Conservation (phyloP, 2,329 filamentous ascomycete genomes). For the Botrytis tulipae region DNA sequence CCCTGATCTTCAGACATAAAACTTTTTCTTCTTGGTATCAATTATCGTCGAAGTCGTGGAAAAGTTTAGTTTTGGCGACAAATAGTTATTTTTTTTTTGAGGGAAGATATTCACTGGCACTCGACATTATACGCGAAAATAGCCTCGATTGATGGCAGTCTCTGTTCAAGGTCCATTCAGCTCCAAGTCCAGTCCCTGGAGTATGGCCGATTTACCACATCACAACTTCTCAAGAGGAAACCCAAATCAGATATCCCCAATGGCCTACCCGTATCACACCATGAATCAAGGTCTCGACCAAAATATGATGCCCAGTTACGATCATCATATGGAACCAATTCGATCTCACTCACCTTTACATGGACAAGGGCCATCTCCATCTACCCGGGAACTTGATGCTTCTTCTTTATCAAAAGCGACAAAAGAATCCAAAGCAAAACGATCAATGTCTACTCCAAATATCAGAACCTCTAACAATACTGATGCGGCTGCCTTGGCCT, state of each 20-base stretch:
- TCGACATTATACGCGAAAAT: constrained; percentile 17
- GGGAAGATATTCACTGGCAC: constrained; percentile 24
- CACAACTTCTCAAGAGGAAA: constrained; percentile 31
- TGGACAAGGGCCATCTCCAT: constrained; percentile 29
- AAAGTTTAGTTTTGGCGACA: background rate
- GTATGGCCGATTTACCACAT: constrained; percentile 33
- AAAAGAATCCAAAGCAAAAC: constrained; percentile 42
- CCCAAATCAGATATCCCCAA: constrained; percentile 30
- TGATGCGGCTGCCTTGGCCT: constrained; percentile 36
- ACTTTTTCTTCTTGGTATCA: background rate
- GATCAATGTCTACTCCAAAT: constrained; percentile 51
- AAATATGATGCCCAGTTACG: constrained; percentile 35
- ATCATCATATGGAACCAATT: constrained; percentile 31
- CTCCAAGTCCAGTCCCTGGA: constrained; percentile 37
- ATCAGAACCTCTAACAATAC: constrained; percentile 44
- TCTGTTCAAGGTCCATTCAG: constrained; percentile 35
- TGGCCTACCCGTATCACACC: constrained; percentile 37
- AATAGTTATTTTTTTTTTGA: background rate
- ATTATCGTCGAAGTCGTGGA: background rate
- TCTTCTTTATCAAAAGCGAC: constrained; percentile 17
- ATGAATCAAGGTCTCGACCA: constrained; percentile 32
- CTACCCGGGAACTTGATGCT: constrained; percentile 25
- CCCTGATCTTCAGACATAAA: background rate
- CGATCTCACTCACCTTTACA: constrained; percentile 28
- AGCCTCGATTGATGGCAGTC: constrained; percentile 39